These are phyloP conservation scores for Cladophialophora chaetospira DNA, from an alignment of 2,329 filamentous ascomycete species.

Conservation along the genomic window DNA sequence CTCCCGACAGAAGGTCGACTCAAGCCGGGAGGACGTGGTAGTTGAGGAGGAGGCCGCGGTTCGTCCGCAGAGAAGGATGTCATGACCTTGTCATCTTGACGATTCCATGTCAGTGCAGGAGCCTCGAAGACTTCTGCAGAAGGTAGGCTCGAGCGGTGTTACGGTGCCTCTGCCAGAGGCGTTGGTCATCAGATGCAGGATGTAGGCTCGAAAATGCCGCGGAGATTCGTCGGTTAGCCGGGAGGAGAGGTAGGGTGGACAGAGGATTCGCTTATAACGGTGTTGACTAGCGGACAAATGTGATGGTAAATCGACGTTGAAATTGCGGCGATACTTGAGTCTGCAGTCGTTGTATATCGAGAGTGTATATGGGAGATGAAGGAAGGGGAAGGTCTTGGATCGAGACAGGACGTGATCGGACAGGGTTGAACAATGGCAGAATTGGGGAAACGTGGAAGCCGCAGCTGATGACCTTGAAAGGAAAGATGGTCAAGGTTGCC, in stretches of 20 bases:
- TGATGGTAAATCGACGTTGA: neutral
- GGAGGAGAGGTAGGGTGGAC: neutral
- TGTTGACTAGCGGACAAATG: neutral
- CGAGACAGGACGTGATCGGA: neutral
- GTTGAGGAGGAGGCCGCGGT: conserved; percentile 30
- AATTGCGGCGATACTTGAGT: neutral
- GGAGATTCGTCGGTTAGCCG: conserved; percentile 9
- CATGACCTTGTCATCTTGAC: conserved; percentile 34
- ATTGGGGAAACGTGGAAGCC: conserved; percentile 11
- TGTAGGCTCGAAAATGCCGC: conserved; percentile 3
- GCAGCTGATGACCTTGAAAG: conserved; percentile 6
- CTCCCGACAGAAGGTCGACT: conserved; percentile 13
- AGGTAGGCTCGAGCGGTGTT: neutral
- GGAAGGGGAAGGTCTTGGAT: conserved; percentile 3
- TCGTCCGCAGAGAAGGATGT: conserved; percentile 33
- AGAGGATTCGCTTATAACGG: neutral
- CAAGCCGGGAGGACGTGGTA: conserved; percentile 22
- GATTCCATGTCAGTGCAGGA: neutral
- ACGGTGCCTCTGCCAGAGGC: neutral
- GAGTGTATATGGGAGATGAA: neutral
- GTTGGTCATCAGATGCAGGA: neutral
- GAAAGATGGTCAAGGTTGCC: too few relatives aligned
- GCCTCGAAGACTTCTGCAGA: conserved; percentile 4
- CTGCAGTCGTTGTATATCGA: neutral
- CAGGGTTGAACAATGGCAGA: neutral